Base-by-base conservation (phyloP, 192 early-diverging fungal species). In the Mortierella claussenii region DNA sequence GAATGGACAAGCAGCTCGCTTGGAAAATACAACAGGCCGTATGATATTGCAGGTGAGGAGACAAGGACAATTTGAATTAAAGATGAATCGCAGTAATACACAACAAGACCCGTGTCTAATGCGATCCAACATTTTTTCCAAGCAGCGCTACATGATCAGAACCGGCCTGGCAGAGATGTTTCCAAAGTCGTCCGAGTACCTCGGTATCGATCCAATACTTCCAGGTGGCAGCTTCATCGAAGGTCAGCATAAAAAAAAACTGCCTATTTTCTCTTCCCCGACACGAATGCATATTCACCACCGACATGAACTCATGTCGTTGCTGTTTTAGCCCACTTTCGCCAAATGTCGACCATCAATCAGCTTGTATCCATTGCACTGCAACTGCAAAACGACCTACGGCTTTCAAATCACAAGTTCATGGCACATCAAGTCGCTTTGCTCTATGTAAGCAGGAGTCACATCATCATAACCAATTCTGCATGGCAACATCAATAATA, bases 341-440 rank as follows among this genome's bases (percentile, higher is more conserved):
- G 61, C 31, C 75, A 79, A 55, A 82, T 82, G 80, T 68, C 66
- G 4, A 31, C 43, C n/a, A 69, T 57, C 17, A 82, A 86, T 55
- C 84, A 86, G 44, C 57, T 84, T 4, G 83, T 79, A 11, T 79
- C 84, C 8, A 82, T 82, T 26, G 73, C 85, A 13, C 46, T 84
- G 13, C 84, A 84, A 48, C 65, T 86, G 11, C 81, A 85, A 43
- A 71, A 81, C 32, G 85, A 86, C 24, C 31, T 86, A 18, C 37
- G 67, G 26, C 59, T 86, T 30, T 62, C 65, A 13, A 86, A 86
- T 32, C 85, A 86, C 56, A 83, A 83, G 42, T 86, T 84, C 42
- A 75, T 86, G 21, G 85, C 85, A 20, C 82, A 86, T 66, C 85
- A 86, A 60, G 36, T 83, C 2, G 85, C 84, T 44, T 45, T 86